Evolutionary conservation across 345 rosid species (phyloP).

Genomic region (Eucalyptus brandiana): DNA sequence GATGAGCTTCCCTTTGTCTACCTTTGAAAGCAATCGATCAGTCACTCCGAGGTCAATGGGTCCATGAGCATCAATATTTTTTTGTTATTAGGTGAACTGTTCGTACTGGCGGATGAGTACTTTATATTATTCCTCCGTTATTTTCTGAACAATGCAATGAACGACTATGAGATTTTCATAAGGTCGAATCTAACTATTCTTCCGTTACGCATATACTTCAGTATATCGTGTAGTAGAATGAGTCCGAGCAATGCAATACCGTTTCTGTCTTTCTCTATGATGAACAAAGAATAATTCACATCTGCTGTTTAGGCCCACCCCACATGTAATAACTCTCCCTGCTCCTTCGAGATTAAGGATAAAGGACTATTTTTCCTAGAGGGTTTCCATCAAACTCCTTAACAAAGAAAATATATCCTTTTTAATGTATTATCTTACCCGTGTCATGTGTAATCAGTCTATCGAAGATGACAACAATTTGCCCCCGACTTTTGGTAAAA

Average conservation of each 20-base stretch:
- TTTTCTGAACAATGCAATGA: background rate
- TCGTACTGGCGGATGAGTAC: background rate
- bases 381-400: background rate
- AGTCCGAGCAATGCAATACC: background rate
- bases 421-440: background rate
- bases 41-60: conserved; percentile 25
- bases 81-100: background rate
- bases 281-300: background rate
- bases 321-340: background rate
- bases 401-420: background rate
- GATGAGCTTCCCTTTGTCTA: conserved; percentile 28
- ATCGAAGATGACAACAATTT: background rate
- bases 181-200: background rate
- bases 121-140: background rate
- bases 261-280: background rate
- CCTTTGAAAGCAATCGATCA: conserved; percentile 37
- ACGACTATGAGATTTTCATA: background rate
- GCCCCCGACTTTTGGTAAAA: background rate
- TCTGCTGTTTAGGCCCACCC: background rate
- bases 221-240: background rate
- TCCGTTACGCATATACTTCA: background rate
- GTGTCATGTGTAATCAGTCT: background rate
- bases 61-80: background rate
- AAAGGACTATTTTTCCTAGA: background rate
- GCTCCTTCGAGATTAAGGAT: background rate